A percentile compares a stretch with the other conserved stretches of the same genome.
Evolutionary conservation across 1,284 basidiomycete species (phyloP).

Genomic region (Inonotus obliquus): DNA sequence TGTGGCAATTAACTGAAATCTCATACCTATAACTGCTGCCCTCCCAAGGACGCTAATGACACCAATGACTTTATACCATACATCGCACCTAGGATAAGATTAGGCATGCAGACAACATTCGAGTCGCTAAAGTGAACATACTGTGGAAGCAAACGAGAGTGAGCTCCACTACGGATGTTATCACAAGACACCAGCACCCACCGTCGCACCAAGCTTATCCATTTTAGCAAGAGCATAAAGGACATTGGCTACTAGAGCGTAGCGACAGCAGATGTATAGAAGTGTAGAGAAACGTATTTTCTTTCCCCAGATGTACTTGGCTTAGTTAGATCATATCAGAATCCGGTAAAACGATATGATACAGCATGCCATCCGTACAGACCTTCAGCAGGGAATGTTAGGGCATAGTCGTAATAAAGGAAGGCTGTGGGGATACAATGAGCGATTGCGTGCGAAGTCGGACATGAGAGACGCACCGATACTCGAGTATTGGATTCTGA

Average conservation of each 20-base stretch:
- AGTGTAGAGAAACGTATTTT: slow-evolving; percentile 29
- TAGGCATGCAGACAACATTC: background rate
- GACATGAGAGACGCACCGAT: background rate
- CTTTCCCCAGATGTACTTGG: slow-evolving; percentile 31
- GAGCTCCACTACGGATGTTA: background rate
- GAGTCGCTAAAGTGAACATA: background rate
- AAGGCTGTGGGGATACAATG: background rate
- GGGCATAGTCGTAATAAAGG: slow-evolving; percentile 6
- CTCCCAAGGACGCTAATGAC: background rate
- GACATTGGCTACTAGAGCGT: slow-evolving; percentile 32
- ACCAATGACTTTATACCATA: background rate
- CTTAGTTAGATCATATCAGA: background rate
- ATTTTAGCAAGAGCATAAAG: slow-evolving; percentile 30
- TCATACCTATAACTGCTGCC: slow-evolving; percentile 16
- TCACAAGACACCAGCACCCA: background rate
- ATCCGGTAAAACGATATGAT: no score
- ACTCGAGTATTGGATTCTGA: slow-evolving; percentile 5
- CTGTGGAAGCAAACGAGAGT: background rate
- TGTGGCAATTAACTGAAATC: background rate
- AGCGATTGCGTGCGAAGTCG: background rate
- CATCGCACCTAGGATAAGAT: background rate
- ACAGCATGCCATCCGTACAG: background rate
- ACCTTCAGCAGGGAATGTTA: slow-evolving; percentile 5
- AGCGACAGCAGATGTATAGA: slow-evolving; percentile 34
- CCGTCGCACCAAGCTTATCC: slow-evolving; percentile 24